These are phyloP conservation scores for Trichosporon sp. DNA, from an alignment of 1,284 basidiomycete species.

Conservation along the genomic window DNA sequence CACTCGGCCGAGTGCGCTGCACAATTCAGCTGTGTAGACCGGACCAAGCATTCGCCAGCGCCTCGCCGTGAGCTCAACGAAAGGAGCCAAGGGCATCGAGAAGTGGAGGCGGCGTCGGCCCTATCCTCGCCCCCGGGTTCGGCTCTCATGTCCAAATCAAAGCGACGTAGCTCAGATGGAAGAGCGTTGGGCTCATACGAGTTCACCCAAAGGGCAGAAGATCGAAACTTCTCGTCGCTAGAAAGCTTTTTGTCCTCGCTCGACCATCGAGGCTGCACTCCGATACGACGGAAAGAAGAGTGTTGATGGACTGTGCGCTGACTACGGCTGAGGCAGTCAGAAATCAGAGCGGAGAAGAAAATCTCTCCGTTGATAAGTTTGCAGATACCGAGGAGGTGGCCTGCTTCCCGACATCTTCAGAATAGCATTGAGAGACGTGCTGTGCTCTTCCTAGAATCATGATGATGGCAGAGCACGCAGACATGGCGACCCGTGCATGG, in stretches of 20 bases:
- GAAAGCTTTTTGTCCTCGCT: neutral
- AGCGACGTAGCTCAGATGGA: conserved; percentile 20
- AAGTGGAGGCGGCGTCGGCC: neutral
- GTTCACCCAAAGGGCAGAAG: conserved; percentile 20
- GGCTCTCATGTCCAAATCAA: neutral
- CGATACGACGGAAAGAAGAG: neutral
- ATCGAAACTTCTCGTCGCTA: conserved; percentile 21
- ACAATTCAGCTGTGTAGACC: no score
- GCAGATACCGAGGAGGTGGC: no score
- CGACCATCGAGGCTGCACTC: neutral
- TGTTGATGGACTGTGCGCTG: neutral
- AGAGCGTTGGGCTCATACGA: conserved; percentile 20
- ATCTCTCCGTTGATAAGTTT: conserved; percentile 5
- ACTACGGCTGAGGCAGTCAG: neutral
- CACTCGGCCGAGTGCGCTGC: no score
- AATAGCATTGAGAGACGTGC: no score
- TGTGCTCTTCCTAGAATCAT: no score
- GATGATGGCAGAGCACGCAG: no score
- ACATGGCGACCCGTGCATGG: neutral
- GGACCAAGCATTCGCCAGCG: no score
- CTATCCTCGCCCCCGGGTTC: neutral
- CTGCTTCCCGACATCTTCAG: no score
- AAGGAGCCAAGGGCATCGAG: neutral
- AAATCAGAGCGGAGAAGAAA: neutral
- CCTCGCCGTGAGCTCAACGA: no score